A percentile compares a stretch with the other conserved stretches of the same genome.
These are phyloP conservation scores for Diophrys appendiculata DNA, from an alignment of 73 alveolate species.

Conservation along the genomic window DNA sequence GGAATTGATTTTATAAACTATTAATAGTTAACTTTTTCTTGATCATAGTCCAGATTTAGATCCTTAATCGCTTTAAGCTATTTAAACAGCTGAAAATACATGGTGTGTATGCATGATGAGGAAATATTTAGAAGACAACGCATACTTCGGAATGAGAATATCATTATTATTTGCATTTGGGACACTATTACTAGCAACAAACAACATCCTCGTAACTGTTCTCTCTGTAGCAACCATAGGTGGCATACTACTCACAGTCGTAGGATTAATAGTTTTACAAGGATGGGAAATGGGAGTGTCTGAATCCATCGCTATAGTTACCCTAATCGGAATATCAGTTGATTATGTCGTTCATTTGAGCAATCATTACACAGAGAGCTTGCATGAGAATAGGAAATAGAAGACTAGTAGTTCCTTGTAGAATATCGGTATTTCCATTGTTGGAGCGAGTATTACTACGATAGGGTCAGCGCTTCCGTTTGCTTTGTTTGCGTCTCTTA, in stretches of 20 bases:
- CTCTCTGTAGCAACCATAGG: conserved; percentile 8
- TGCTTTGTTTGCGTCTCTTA: no score
- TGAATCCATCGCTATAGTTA: conserved; percentile 59
- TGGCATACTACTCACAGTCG: conserved; percentile 15
- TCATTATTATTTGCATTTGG: conserved; percentile 8
- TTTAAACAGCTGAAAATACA: no score
- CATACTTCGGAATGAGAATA: background rate
- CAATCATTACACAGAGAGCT: conserved; percentile 38
- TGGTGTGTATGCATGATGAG: no score
- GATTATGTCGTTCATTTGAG: conserved; percentile 55
- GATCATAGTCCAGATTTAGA: no score
- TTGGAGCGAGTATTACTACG: no score
- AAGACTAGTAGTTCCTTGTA: no score
- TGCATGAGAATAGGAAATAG: no score
- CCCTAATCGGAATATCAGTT: conserved; percentile 50
- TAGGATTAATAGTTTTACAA: background rate
- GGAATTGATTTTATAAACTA: background rate
- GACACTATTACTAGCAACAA: background rate
- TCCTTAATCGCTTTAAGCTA: no score
- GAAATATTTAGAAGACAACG: no score
- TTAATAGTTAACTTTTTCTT: no score
- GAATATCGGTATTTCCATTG: no score
- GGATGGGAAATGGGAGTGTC: conserved; percentile 18
- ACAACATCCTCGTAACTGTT: background rate
- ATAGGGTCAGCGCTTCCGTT: no score